phyloP scores from a whole-genome alignment of 2,329 filamentous ascomycete genomes.

The Bipolaris cookei region DNA sequence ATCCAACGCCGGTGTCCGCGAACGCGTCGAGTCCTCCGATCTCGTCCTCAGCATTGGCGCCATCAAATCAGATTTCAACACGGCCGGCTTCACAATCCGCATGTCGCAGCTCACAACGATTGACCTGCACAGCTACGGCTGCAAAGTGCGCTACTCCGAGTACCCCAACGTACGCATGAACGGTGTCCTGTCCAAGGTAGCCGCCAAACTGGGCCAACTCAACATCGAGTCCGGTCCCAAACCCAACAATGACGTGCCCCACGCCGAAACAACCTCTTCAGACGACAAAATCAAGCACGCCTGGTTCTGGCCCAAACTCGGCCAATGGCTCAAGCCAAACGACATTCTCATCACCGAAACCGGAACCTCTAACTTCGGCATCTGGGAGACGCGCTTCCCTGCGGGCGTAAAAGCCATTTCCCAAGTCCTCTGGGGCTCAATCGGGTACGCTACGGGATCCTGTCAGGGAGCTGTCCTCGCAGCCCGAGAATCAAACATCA shows the following conservation, averaged over 20 bases:
- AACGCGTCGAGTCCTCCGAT: constrained; percentile 71
- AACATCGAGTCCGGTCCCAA: constrained; percentile 60
- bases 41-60: constrained; percentile 73
- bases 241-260: constrained; percentile 60
- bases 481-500: constrained; percentile 66
- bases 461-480: constrained; percentile 75
- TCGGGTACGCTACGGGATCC: constrained; percentile 69
- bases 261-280: constrained; percentile 37
- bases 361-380: constrained; percentile 85
- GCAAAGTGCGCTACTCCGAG: constrained; percentile 76
- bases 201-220: constrained; percentile 64
- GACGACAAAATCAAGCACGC: constrained; percentile 66
- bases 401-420: constrained; percentile 77
- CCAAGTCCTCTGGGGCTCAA: constrained; percentile 75
- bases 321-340: constrained; percentile 71
- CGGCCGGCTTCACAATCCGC: constrained; percentile 80
- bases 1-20: constrained; percentile 68
- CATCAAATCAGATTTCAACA: constrained; percentile 80
- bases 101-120: constrained; percentile 79
- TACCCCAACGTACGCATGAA: constrained; percentile 81
- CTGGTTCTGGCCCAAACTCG: constrained; percentile 79
- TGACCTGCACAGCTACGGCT: constrained; percentile 77
- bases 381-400: constrained; percentile 85
- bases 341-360: constrained; percentile 88
- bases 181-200: constrained; percentile 75